Base-by-base conservation (phyloP, 2,329 filamentous ascomycete genomes). In the Penicillium sp. region DNA sequence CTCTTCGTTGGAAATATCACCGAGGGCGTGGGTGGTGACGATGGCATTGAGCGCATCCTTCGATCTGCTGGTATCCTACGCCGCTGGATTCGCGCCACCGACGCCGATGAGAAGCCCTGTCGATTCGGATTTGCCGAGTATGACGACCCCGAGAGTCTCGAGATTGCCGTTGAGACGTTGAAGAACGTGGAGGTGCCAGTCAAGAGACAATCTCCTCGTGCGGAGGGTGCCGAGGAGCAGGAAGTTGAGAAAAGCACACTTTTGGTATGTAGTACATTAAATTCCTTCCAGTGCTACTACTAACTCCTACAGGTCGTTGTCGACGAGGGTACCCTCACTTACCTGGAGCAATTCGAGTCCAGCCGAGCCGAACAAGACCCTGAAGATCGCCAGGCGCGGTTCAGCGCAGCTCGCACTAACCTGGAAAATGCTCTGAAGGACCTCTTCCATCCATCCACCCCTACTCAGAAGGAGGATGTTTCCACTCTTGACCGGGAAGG, bases 51-150 rank as follows among this genome's bases (percentile, higher is more conserved):
- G 75, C 83, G 82, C 53, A 84, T 99, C 36, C 77, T 99, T 41
- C 78, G 83, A 43, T 83, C 87, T n/a, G 88, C 89, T 0, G 92
- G 92, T 39, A 86, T 82, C 68, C 75, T 99, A 58, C 85, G 89
- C 59, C 87, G 91, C 65, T 99, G 92, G 92, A 92, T 92, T 59
- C 81, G 90, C 56, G 88, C 86, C 32, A 85, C 83, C 16, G 86
- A 90, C 71, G 86, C 88, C n/a, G 87, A 91, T 61, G 85, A 89
- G 61, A 94, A 93, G 75, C 86, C 87, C 52, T 87, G 88, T 74
- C 88, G 87, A 59, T 97, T 97, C 78, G 94, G 93, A 13, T 97
- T 99, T 75, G 94, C 93, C 55, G 89, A 97, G 74, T 99, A 89
- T 73, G 93, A 96, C 59, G 92, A 97, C 72, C 86, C 88, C 22